Conservation (phyloP, 2,329 filamentous ascomycete species). For the Phaeophleospora eucalypticola region DNA sequence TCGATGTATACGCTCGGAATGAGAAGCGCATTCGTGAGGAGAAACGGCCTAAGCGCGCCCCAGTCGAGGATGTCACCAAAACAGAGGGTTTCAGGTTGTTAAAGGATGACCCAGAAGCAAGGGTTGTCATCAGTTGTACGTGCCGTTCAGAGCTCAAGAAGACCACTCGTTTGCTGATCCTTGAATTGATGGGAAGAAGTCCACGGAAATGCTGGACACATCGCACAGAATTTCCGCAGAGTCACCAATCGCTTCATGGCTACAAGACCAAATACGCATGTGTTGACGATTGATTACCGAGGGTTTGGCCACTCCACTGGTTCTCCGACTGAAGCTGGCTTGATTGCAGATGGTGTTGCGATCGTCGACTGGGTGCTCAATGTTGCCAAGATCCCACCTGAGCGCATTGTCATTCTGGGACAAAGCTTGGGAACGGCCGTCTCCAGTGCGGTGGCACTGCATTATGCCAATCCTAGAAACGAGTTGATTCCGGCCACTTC, state of each 20-base stretch:
- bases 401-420: slow-evolving; percentile 74
- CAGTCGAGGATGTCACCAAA: slow-evolving; percentile 42
- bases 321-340: slow-evolving; percentile 71
- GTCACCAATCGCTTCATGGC: slow-evolving; percentile 73
- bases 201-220: slow-evolving; percentile 73
- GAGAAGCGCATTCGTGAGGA: slow-evolving; percentile 55
- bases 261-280: slow-evolving; percentile 68
- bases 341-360: slow-evolving; percentile 74
- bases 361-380: slow-evolving; percentile 69
- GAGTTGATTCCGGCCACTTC: slow-evolving; percentile 15
- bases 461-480: slow-evolving; percentile 48
- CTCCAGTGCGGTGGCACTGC: slow-evolving; percentile 67
- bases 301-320: slow-evolving; percentile 81
- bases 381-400: slow-evolving; percentile 60
- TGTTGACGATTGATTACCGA: slow-evolving; percentile 86
- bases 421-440: slow-evolving; percentile 89
- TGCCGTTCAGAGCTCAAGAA: background rate
- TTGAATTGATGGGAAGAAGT: slow-evolving; percentile 12
- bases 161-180: too few species aligned
- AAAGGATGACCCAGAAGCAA: slow-evolving; percentile 34
- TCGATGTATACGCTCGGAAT: slow-evolving; percentile 70
- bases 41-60: slow-evolving; percentile 45
- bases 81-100: slow-evolving; percentile 51
- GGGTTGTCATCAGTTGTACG: slow-evolving; percentile 54
- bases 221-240: slow-evolving; percentile 74